Evolutionary conservation across 2,329 filamentous ascomycete genomes (phyloP), one percentile per base, ranked within the genome.

Genomic region (Fusarium piperis): DNA sequence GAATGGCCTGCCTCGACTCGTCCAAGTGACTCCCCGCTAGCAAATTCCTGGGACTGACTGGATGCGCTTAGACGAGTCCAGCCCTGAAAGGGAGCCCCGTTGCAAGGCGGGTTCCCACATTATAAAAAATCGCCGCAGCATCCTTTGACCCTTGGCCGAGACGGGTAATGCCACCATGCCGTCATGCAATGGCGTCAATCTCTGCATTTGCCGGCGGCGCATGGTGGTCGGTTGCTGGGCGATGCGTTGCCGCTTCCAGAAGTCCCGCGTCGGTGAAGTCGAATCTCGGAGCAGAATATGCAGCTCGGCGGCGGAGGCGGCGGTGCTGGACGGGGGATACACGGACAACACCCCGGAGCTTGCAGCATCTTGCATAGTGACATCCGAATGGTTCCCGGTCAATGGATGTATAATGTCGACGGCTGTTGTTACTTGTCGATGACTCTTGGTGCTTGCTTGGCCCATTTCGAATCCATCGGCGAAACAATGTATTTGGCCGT

Each of bases 161-260:
- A 74, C 57, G 55, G 59, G 67, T 64, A 66, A 74, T 77, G 68
- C 73, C 73, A 76, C 66, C 75, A 77, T 77, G 75, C 70, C 66
- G 63, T 71, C 72, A 73, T 68, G 57, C 72, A 65, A 77, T 77
- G 75, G 75, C 75, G 75, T 77, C 75, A 77, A 71, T 68, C 53
- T 71, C 52, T 70, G 71, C 59, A 51, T 72, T 53, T 62, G 35
- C 65, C 71, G 61, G 63, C 52, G 52, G 36, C 62, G 44, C 36
- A 48, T 41, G 48, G 20, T 53, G 33, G 53, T 62, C 55, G 61
- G 39, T 52, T 39, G 39, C 61, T 66, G 16, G 36, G 44, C 23
- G 23, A 46, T 66, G 46, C 60, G 58, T 71, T 77, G 68, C 75
- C 70, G 41, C 51, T 76, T 77, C 68, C 36, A 77, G 75, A 71